phyloP scores from a whole-genome alignment of 2,329 filamentous ascomycete species.

The Pyrenophora teres region DNA sequence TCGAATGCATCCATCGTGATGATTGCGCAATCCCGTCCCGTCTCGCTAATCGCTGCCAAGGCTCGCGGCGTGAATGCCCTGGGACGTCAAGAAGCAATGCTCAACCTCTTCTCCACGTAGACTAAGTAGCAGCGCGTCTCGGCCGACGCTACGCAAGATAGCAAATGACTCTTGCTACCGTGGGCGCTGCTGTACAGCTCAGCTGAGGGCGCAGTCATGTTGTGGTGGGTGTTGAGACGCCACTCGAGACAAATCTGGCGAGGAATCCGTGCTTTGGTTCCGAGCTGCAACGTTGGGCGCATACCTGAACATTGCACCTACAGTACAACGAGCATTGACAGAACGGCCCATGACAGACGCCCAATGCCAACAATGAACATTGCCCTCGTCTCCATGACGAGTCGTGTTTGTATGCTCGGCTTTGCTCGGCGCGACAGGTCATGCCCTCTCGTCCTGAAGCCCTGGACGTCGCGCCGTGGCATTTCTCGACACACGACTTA shows the following conservation, averaged over 20 bases:
- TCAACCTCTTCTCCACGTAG: not conserved
- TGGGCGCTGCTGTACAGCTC: slow-evolving; percentile 17
- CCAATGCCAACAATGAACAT: not conserved
- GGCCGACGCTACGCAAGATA: slow-evolving; percentile 6
- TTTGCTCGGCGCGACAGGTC: slow-evolving; percentile 15
- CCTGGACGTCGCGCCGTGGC: slow-evolving; percentile 3
- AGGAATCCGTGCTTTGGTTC: slow-evolving; percentile 13
- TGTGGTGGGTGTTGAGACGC: slow-evolving; percentile 30
- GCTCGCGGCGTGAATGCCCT: slow-evolving; percentile 1
- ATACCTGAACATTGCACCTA: slow-evolving; percentile 12
- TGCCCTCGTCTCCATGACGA: not conserved
- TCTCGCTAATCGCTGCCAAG: slow-evolving; percentile 7
- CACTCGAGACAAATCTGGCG: slow-evolving; percentile 16
- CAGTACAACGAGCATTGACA: slow-evolving; percentile 5
- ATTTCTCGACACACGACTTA: slow-evolving; percentile 15
- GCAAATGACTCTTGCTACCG: slow-evolving; percentile 23
- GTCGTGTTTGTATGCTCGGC: not conserved
- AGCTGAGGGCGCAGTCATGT: slow-evolving; percentile 18
- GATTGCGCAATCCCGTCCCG: slow-evolving; percentile 7
- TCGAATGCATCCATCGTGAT: not conserved
- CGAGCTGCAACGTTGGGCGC: slow-evolving; percentile 32
- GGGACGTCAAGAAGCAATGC: slow-evolving; percentile 1
- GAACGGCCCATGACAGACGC: slow-evolving; percentile 8
- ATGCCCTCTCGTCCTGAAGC: slow-evolving; percentile 10
- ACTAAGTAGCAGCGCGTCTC: not conserved